Percentiles rank a stretch among this genome's conserved stretches.
Conservation (phyloP, 2,329 filamentous ascomycete species). For the Neofusicoccum ribis region DNA sequence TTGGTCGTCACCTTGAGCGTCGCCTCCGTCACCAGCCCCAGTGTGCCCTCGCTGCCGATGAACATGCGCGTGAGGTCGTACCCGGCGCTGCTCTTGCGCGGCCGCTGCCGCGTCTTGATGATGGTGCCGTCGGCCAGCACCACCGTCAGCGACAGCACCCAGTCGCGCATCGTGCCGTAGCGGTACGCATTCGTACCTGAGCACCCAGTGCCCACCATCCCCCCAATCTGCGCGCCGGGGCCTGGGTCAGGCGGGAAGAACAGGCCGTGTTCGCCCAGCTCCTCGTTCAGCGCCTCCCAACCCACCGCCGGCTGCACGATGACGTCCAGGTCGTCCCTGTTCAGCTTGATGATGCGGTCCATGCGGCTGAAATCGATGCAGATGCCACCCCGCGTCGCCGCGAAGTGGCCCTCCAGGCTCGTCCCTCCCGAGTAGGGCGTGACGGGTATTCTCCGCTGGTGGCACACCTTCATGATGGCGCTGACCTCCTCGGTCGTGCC, state of each 20-base stretch:
- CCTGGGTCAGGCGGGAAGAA: constrained; percentile 94
- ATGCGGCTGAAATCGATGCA: constrained; percentile 85
- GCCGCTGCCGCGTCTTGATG: constrained; percentile 84
- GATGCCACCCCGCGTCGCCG: constrained; percentile 77
- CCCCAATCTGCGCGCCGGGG: constrained; percentile 88
- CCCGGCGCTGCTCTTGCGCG: constrained; percentile 85
- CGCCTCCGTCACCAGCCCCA: constrained; percentile 88
- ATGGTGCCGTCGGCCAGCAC: constrained; percentile 88
- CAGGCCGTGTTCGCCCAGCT: constrained; percentile 68
- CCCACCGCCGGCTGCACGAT: constrained; percentile 68
- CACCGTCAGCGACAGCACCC: constrained; percentile 84
- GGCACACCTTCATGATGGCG: constrained; percentile 86
- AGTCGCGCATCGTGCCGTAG: constrained; percentile 93
- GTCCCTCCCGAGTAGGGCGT: constrained; percentile 87
- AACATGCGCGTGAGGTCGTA: constrained; percentile 90
- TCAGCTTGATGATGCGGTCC: constrained; percentile 75
- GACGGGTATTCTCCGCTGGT: constrained; percentile 76
- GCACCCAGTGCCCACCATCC: constrained; percentile 78
- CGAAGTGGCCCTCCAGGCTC: constrained; percentile 85
- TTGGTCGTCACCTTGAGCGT: constrained; percentile 82
- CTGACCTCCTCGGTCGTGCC: constrained; percentile 78
- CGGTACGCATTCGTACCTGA: constrained; percentile 85
- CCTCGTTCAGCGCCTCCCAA: constrained; percentile 83
- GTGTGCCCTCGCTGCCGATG: constrained; percentile 87
- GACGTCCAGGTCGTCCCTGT: constrained; percentile 67